A percentile compares a stretch with the other conserved stretches of the same genome.
phyloP scores from a whole-genome alignment of 169 alveolate species.

The Cryptosporidium canis region DNA sequence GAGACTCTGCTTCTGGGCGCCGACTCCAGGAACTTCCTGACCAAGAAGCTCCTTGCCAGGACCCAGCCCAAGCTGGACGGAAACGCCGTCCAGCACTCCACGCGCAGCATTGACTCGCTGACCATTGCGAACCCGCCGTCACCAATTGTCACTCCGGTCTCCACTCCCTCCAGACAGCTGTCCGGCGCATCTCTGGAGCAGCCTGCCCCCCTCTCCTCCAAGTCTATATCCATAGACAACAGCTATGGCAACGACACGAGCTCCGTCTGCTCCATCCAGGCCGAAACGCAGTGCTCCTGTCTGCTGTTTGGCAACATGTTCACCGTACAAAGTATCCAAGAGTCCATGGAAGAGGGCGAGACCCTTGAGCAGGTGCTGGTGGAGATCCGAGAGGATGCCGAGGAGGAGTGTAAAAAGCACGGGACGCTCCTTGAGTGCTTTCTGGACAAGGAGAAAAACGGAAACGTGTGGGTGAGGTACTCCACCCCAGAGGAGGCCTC shows the following conservation, averaged over 20 bases:
- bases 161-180: constrained; percentile 1
- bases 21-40: constrained; percentile 81
- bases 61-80: constrained; percentile 44
- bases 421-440: constrained; percentile 84
- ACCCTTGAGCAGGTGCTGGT: constrained; percentile 79
- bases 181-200: neutral
- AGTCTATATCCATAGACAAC: neutral
- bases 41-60: constrained; percentile 80
- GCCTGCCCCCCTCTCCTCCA: neutral
- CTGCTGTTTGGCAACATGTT: constrained; percentile 85
- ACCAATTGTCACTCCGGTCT: neutral
- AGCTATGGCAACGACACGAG: neutral
- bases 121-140: constrained; percentile 42
- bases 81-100: neutral
- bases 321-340: constrained; percentile 78
- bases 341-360: constrained; percentile 75
- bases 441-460: constrained; percentile 81
- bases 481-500: constrained; percentile 77
- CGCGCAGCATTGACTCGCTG: neutral
- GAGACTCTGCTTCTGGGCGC: constrained; percentile 85
- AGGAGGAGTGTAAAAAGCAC: constrained; percentile 87
- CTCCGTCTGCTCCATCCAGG: neutral
- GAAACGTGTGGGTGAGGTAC: constrained; percentile 86
- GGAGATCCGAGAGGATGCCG: constrained; percentile 89
- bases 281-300: constrained; percentile 45